A percentile compares a stretch with the other conserved stretches of the same genome.
These are phyloP conservation scores for Bipolaris bicolor DNA, from an alignment of 2,329 filamentous ascomycete genomes.

Conservation along the genomic window DNA sequence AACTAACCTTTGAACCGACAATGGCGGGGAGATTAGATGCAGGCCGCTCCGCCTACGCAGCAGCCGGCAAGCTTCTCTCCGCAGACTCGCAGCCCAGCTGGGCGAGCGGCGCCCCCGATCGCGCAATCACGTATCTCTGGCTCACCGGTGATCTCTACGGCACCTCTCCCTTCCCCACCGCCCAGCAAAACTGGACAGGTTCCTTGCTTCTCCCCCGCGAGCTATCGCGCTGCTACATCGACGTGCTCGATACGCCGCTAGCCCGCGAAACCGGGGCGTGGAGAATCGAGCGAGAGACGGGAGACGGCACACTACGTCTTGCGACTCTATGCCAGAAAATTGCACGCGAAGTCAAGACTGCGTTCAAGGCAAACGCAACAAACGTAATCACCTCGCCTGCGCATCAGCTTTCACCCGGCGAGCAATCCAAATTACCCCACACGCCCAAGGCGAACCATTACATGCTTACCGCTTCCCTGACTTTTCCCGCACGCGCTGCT, in stretches of 20 bases:
- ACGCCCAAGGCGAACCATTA: slow-evolving; percentile 49
- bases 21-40: slow-evolving; percentile 54
- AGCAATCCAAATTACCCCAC: slow-evolving; percentile 8
- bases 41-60: slow-evolving; percentile 53
- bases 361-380: slow-evolving; percentile 38
- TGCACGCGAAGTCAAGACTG: slow-evolving; percentile 46
- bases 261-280: slow-evolving; percentile 50
- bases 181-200: slow-evolving; percentile 55
- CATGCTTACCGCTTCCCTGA: slow-evolving; percentile 47
- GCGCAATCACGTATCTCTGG: slow-evolving; percentile 53
- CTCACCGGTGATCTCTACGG: slow-evolving; percentile 54
- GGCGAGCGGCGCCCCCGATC: slow-evolving; percentile 50
- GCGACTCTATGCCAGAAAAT: slow-evolving; percentile 50
- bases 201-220: slow-evolving; percentile 53
- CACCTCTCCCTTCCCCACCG: slow-evolving; percentile 46
- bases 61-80: slow-evolving; percentile 52
- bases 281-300: slow-evolving; percentile 38
- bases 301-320: slow-evolving; percentile 47
- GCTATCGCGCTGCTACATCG: slow-evolving; percentile 51
- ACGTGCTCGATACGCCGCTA: slow-evolving; percentile 53
- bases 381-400: slow-evolving; percentile 22
- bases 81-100: slow-evolving; percentile 48
- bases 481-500: slow-evolving; percentile 48
- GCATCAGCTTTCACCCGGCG: slow-evolving; percentile 8
- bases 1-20: slow-evolving; percentile 44